Evolutionary conservation across 2,329 filamentous ascomycete species (phyloP).

Genomic region (Sporothrix variecibatus): DNA sequence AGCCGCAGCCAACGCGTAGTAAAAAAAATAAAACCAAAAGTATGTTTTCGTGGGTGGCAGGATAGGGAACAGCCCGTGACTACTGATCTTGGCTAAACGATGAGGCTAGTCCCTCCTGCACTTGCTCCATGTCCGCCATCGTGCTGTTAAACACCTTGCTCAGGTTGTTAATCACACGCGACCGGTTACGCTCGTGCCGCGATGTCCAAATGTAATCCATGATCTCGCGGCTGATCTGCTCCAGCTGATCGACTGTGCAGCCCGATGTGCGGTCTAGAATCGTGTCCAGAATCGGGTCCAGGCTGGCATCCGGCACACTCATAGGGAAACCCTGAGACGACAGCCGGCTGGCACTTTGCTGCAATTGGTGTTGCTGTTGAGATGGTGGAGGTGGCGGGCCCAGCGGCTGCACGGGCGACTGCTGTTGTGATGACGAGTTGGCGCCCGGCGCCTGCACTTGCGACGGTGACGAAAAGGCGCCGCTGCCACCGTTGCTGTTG

Average conservation of each 20-base stretch:
- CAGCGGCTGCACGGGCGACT: conserved; percentile 24
- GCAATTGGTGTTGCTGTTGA: conserved; percentile 37
- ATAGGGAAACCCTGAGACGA: conserved; percentile 50
- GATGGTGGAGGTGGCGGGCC: conserved; percentile 37
- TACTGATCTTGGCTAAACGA: conserved; percentile 46
- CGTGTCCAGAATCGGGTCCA: conserved; percentile 61
- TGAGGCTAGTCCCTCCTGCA: conserved; percentile 49
- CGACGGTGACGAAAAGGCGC: conserved; percentile 1
- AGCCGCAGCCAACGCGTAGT: background rate
- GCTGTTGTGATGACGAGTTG: conserved; percentile 13
- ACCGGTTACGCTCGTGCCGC: conserved; percentile 80
- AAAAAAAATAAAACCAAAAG: background rate
- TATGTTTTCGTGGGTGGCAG: no score
- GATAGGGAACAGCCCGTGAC: no score
- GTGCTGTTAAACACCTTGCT: conserved; percentile 73
- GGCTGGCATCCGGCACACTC: conserved; percentile 49
- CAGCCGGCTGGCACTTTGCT: conserved; percentile 40
- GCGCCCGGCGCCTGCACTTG: background rate
- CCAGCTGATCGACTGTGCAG: conserved; percentile 87
- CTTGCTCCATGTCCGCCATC: conserved; percentile 65
- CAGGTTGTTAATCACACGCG: conserved; percentile 61
- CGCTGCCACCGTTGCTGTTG: conserved; percentile 25
- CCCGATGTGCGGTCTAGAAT: conserved; percentile 70
- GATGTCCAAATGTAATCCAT: conserved; percentile 89
- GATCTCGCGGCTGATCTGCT: conserved; percentile 85